Evolutionary conservation across 164 flowering plant species (phyloP).

Genomic region (Nymphaea thermarum): DNA sequence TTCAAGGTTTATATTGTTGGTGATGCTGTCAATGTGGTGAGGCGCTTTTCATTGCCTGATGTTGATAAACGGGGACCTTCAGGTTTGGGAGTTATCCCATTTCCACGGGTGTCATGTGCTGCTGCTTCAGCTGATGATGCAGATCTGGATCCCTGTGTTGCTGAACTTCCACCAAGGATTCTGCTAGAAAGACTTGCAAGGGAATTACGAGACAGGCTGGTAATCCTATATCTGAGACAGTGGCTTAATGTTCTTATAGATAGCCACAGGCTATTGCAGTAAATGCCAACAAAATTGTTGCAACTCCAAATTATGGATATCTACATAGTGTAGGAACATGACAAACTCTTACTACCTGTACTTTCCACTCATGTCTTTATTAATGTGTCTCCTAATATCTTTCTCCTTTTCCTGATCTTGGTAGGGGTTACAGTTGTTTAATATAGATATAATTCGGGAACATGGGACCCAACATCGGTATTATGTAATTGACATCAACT

Average conservation of each 20-base stretch:
- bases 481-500: constrained; percentile 92
- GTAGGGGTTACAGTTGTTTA: constrained; percentile 81
- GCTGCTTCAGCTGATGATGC: constrained; percentile 98
- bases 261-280: too few relatives aligned
- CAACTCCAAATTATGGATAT: too few relatives aligned
- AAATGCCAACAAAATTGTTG: too few relatives aligned
- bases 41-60: constrained; percentile 90
- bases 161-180: constrained; percentile 90
- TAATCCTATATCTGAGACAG: constrained; percentile 3
- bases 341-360: too few relatives aligned
- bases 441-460: constrained; percentile 79
- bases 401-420: not conserved
- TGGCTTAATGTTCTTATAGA: too few relatives aligned
- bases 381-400: not conserved
- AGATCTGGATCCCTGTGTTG: constrained; percentile 80
- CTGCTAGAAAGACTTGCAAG: constrained; percentile 77
- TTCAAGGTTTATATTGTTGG: constrained; percentile 94
- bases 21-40: constrained; percentile 78
- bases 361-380: not conserved
- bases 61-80: constrained; percentile 52
- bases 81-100: constrained; percentile 52
- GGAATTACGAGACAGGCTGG: constrained; percentile 80
- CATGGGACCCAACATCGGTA: constrained; percentile 54
- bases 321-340: too few relatives aligned
- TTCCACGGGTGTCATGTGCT: constrained; percentile 96